Evolutionary conservation across 148 eudicot genomes (phyloP).

Genomic region (Pouteria glomerata): DNA sequence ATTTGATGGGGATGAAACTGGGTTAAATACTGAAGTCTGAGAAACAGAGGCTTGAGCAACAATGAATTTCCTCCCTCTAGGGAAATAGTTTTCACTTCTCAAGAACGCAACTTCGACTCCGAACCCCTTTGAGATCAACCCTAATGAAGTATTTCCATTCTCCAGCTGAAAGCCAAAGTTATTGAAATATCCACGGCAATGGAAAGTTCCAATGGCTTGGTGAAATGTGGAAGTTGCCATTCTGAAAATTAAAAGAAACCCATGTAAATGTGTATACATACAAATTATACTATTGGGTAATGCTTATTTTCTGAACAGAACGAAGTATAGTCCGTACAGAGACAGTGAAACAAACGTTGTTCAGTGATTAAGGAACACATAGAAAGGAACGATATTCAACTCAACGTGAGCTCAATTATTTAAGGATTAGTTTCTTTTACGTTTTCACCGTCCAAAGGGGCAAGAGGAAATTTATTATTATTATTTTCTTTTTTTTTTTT

Average conservation of each 20-base stretch:
- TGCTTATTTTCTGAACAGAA: neutral
- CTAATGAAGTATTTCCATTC: conserved; percentile 30
- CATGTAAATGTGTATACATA: neutral
- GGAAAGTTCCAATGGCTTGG: conserved; percentile 51
- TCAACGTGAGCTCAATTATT: too few relatives aligned
- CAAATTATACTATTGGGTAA: neutral
- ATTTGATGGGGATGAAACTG: conserved; percentile 21
- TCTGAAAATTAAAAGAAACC: conserved; percentile 25
- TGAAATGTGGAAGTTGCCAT: conserved; percentile 66
- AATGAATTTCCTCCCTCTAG: conserved; percentile 31
- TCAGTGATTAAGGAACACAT: too few relatives aligned
- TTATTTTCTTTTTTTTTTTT: too few relatives aligned
- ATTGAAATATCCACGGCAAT: conserved; percentile 40
- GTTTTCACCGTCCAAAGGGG: too few relatives aligned
- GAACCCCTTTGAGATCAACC: conserved; percentile 43
- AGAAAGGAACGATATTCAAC: too few relatives aligned
- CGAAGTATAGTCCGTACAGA: neutral
- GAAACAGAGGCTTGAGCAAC: conserved; percentile 57
- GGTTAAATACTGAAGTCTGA: conserved; percentile 37
- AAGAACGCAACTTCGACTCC: conserved; percentile 27
- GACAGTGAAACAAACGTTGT: too few relatives aligned
- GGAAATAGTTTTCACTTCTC: conserved; percentile 25
- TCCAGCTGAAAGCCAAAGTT: conserved; percentile 33
- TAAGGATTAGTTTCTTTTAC: too few relatives aligned
- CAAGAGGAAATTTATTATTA: too few relatives aligned